Evolutionary conservation across 306 rosid genomes (phyloP), one percentile per base, ranked within the genome.

Genomic region (Fragaria iinumae): DNA sequence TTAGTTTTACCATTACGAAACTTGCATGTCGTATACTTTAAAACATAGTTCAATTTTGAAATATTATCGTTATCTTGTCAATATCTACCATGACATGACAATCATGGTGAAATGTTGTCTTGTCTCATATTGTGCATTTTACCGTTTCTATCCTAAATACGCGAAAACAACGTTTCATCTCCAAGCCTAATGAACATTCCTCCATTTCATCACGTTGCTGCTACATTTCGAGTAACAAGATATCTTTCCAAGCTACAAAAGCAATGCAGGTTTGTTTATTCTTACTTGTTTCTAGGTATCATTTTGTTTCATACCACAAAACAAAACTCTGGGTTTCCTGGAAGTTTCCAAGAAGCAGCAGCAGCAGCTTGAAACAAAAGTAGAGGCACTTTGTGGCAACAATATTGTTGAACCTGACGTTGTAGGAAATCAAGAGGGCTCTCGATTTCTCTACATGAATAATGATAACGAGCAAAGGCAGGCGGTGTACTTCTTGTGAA

Each of bases 311-410:
- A 27, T 9, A 29, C 62, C 25, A 16, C 2, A 67, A 47, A 44
- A 27, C 69, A 75, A 44, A 64, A n/a, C 17, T 12, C 25, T 9
- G 41, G 21, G 60, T 6, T 72, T 59, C 79, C 49, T 0, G 34
- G 86, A 76, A 83, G 67, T 74, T 83, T 83, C 81, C n/a, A 11
- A 48, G 86, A 76, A 80, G 87, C 65, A 48, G 29, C 79, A 48
- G 29, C 79, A 56, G 67, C 38, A 9, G 68, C 43, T 38, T 57
- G 56, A 49, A 50, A 52, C 10, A 29, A 5, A 4, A 10, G 60
- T 16, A 48, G 44, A 14, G 6, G 32, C 49, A 72, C 48, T 63
- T 34, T 32, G 41, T 62, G 41, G 67, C 41, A 27, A 62, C 39
- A 23, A 23, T 32, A 32, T 27, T 12, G 10, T 62, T 34, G 45